A percentile compares a stretch with the other conserved stretches of the same genome.
Conservation (phyloP, 768 basidiomycete species). For the Rhodotorula kratochvilovae region DNA sequence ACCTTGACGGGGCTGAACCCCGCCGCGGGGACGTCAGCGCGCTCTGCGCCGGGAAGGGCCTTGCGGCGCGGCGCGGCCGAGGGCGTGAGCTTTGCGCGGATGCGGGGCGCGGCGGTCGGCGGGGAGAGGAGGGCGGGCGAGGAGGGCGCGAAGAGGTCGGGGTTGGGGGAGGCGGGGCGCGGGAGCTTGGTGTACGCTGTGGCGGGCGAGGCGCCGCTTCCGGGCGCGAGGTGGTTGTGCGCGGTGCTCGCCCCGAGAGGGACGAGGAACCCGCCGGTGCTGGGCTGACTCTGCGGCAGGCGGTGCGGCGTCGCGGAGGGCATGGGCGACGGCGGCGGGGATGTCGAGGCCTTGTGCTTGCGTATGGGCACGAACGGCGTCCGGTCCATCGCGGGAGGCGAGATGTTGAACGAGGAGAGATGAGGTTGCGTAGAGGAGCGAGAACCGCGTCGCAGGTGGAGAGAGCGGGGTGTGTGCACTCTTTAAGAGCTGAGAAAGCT, state of each 20-base stretch:
- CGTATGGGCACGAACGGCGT: constrained; percentile 11
- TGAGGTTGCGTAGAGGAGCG: too few species aligned
- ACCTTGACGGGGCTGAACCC: constrained; percentile 11
- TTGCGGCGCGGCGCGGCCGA: constrained; percentile 35
- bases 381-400: too few species aligned
- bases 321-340: background rate
- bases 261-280: background rate
- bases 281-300: background rate
- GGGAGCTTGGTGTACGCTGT: background rate
- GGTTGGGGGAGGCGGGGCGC: background rate
- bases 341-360: constrained; percentile 1
- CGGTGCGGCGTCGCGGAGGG: background rate
- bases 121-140: background rate
- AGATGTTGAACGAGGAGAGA: background rate
- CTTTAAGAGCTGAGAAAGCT: too few species aligned
- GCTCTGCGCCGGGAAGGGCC: constrained; percentile 38
- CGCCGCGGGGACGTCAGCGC: constrained; percentile 35
- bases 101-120: constrained; percentile 24
- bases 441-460: too few species aligned
- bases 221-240: constrained; percentile 5
- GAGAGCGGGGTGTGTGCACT: too few species aligned
- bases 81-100: constrained; percentile 41
- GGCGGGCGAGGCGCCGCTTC: too few species aligned
- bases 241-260: constrained; percentile 1
- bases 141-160: constrained; percentile 1